Evolutionary conservation across 2,329 filamentous ascomycete species (phyloP).

Genomic region (Elsinoe fawcettii): DNA sequence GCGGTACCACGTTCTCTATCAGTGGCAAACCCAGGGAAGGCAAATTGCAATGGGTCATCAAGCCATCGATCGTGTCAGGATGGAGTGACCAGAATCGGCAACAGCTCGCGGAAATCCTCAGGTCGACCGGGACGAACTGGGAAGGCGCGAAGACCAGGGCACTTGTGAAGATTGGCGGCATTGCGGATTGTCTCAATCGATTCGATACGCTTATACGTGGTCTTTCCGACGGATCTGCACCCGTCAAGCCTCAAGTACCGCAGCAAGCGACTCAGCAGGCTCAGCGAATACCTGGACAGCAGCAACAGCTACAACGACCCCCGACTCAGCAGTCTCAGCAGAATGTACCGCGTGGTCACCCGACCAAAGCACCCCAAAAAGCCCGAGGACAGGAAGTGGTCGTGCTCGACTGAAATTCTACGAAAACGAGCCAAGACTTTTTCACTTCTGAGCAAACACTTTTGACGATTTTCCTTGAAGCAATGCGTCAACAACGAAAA

Average conservation of each 20-base stretch:
- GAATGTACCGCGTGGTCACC: neutral
- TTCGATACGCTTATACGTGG: slow-evolving; percentile 33
- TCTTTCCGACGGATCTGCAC: neutral
- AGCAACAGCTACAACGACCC: neutral
- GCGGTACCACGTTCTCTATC: slow-evolving; percentile 31
- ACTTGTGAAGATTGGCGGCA: slow-evolving; percentile 30
- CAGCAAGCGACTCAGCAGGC: neutral
- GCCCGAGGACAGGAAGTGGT: slow-evolving; percentile 9
- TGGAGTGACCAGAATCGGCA: slow-evolving; percentile 24
- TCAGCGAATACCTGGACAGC: neutral
- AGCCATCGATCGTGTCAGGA: slow-evolving; percentile 21
- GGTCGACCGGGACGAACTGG: slow-evolving; percentile 29
- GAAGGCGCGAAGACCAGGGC: slow-evolving; percentile 33
- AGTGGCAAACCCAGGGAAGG: slow-evolving; percentile 28
- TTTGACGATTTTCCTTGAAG: neutral
- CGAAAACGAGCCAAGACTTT: neutral
- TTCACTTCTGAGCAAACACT: neutral
- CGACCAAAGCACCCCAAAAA: neutral
- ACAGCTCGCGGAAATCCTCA: slow-evolving; percentile 30
- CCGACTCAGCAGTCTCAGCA: neutral
- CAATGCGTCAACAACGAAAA: neutral
- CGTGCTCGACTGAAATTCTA: neutral
- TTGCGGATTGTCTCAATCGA: slow-evolving; percentile 30
- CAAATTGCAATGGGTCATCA: slow-evolving; percentile 32
- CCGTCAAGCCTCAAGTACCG: neutral